Evolutionary conservation across 768 basidiomycete species (phyloP).

Genomic region (Suillus weaverae): DNA sequence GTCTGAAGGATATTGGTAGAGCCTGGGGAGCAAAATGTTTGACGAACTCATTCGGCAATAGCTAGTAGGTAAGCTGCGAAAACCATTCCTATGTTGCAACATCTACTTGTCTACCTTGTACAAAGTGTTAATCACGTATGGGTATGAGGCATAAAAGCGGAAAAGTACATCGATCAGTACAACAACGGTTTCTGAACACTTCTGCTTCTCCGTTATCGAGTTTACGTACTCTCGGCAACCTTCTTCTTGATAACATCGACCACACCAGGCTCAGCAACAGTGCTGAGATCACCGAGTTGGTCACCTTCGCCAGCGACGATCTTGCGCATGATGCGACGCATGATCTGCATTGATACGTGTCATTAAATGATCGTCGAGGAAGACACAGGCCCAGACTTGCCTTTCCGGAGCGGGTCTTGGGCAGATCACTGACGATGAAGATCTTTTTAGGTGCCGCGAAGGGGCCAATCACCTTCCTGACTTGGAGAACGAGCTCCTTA

Average conservation of each 20-base stretch:
- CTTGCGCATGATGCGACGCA: conserved; percentile 96
- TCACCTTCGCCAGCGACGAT: conserved; percentile 93
- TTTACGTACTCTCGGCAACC: conserved; percentile 50
- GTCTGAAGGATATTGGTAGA: neutral
- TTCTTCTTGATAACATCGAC: conserved; percentile 85
- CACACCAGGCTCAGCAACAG: conserved; percentile 83
- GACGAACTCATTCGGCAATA: neutral
- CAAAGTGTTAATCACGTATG: neutral
- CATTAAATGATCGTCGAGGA: neutral
- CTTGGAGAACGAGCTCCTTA: conserved; percentile 93
- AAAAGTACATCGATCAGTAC: neutral
- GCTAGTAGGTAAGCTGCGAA: neutral
- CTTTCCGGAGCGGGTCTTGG: conserved; percentile 96
- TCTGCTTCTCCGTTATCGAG: conserved; percentile 4
- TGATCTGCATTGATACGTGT: conserved; percentile 53
- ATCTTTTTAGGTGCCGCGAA: conserved; percentile 97
- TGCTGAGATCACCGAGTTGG: conserved; percentile 92
- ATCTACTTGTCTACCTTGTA: neutral
- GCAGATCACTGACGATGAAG: conserved; percentile 78
- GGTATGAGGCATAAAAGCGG: neutral
- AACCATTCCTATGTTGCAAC: neutral
- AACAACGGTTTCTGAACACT: neutral
- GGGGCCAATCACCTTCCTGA: conserved; percentile 96
- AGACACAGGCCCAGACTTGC: conserved; percentile 25
- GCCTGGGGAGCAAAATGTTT: neutral